phyloP scores from a whole-genome alignment of 2,329 filamentous ascomycete genomes.

The Phaeosphaeria sp. region DNA sequence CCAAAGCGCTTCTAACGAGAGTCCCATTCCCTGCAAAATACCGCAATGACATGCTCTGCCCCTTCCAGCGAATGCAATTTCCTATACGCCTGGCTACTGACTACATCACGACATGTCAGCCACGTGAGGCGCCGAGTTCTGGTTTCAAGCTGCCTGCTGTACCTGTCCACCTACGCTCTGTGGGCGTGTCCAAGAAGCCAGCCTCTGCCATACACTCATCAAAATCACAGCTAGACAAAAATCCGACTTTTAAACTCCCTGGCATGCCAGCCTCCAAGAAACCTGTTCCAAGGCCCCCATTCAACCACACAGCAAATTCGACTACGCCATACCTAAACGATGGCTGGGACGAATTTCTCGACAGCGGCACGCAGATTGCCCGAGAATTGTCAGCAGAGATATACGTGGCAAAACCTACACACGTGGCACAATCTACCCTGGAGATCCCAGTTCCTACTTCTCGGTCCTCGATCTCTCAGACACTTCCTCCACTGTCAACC shows the following conservation, averaged over 20 bases:
- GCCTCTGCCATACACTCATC: not conserved
- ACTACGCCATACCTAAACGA: conserved; percentile 16
- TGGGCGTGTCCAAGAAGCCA: conserved; percentile 13
- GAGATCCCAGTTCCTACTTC: not conserved
- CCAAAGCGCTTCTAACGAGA: conserved; percentile 38
- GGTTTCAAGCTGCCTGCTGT: conserved; percentile 31
- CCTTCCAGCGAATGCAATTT: conserved; percentile 41
- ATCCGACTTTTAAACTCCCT: conserved; percentile 34
- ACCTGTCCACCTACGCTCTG: conserved; percentile 10
- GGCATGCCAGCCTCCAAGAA: conserved; percentile 32
- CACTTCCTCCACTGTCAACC: conserved; percentile 43
- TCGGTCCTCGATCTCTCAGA: conserved; percentile 1
- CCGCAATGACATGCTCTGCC: conserved; percentile 31
- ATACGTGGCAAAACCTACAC: no score
- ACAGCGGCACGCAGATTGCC: conserved; percentile 54
- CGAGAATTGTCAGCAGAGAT: conserved; percentile 46
- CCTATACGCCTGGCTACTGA: conserved; percentile 39
- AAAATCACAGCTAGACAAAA: conserved; percentile 10
- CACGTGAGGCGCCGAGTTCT: conserved; percentile 13
- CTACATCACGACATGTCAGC: conserved; percentile 2
- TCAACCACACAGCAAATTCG: not conserved
- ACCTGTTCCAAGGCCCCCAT: not conserved
- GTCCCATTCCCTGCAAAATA: conserved; percentile 37
- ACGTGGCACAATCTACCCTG: no score
- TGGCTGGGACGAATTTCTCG: conserved; percentile 51